Conservation (phyloP, 2,329 filamentous ascomycete species). For the Fusarium marasasianum region DNA sequence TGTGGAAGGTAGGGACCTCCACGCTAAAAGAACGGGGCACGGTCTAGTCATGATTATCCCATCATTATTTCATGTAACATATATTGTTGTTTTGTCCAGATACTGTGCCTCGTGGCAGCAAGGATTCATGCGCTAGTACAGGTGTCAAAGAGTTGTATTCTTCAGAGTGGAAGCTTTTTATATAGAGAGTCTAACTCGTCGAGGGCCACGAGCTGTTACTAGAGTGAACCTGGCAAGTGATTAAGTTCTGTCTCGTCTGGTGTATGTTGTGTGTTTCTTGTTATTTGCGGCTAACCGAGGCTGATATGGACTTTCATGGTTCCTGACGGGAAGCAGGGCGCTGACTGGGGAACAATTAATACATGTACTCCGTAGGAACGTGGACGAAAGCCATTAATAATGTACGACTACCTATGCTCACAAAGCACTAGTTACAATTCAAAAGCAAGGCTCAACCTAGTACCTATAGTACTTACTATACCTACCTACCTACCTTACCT, state of each 20-base stretch:
- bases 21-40: slow-evolving; percentile 46
- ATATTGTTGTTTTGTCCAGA: slow-evolving; percentile 38
- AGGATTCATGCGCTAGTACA: slow-evolving; percentile 5
- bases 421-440: not conserved
- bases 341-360: not conserved
- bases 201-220: not conserved
- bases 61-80: slow-evolving; percentile 41
- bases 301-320: slow-evolving; percentile 4
- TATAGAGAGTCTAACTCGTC: slow-evolving; percentile 31
- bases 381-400: not conserved
- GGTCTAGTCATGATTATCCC: slow-evolving; percentile 41
- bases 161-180: slow-evolving; percentile 35
- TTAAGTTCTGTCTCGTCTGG: not conserved
- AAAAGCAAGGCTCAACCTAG: not conserved
- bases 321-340: not conserved
- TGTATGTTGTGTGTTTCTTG: not conserved
- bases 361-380: not conserved
- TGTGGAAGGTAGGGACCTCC: slow-evolving; percentile 46
- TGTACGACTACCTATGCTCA: not conserved
- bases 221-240: not conserved
- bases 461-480: no score
- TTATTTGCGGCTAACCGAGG: slow-evolving; percentile 9
- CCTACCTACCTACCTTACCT: no score
- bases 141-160: not conserved
- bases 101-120: slow-evolving; percentile 38